Base-by-base conservation (phyloP, 139 green algal genomes). In the Coccomyxa sp. region DNA sequence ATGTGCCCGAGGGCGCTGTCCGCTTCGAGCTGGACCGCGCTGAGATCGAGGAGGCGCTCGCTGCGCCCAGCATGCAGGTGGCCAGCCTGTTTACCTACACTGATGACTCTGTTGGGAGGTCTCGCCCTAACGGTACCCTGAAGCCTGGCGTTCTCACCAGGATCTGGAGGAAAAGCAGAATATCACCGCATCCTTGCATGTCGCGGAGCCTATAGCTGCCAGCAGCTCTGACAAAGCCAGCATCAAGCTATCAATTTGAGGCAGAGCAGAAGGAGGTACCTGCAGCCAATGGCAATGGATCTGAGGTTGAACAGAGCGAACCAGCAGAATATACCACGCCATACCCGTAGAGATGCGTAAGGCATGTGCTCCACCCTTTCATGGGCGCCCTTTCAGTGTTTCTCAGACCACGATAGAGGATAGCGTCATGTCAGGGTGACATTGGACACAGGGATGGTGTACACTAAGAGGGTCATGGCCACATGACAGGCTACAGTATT, bases 1-100 rank as follows among this genome's bases (percentile, higher is more conserved):
- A 89, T 33, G 44, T 86, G 35, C 88, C 89, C 50, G 81, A 87
- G 55, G 85, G 83, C 39, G 86, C 91, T 6, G 84, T 91, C 29
- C 72, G 83, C 37, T 98, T 97, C 86, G 89, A 94, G 75, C 70
- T 98, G 39, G 85, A 82, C 0, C 81, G 87, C 4, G 83, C 85
- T 9, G 89, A 93, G 33, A 96, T 98, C 36, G 79, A 86, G 31
- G 79, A 50, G 34, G 93, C 84, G 73, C 81, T 97, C 79, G 78
- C 87, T 0, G 89, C 90, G 68, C 70, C 79, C 6, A 68, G 39
- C 29, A 37, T 87, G 44, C 85, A 89, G 72, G 81, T 91, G 33
- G 88, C 8, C n/a, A n/a, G n/a, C n/a, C n/a, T n/a, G n/a, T n/a
- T n/a, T n/a, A n/a, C n/a, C n/a, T n/a, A n/a, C n/a, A n/a, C n/a